Base-by-base conservation (phyloP, 768 basidiomycete genomes). In the Agrocybe praecox region DNA sequence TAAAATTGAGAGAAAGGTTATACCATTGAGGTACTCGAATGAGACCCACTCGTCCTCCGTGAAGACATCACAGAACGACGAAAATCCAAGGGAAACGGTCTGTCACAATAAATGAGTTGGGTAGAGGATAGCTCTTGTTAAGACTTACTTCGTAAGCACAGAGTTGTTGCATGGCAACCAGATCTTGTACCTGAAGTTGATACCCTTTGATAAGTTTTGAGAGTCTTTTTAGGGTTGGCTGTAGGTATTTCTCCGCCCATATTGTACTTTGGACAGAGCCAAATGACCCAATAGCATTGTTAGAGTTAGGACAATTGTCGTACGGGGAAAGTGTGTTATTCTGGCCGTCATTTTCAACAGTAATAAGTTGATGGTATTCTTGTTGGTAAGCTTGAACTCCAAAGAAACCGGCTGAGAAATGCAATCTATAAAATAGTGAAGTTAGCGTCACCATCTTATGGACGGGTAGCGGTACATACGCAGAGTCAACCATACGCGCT, bases 11-110 rank as follows among this genome's bases (percentile, higher is more conserved):
- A 40, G 15, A 29, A 32, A 49, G 22, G 14, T 29, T 29, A 29
- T 52, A 74, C 75, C 73, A 52, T 64, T 64, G 15, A 81, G 75
- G 55, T 94, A 92, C 61, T 88, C 84, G 65, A 84, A 92, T 0
- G 86, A 86, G 63, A 86, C 80, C 91, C 90, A 94, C 66, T 93
- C 92, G 29, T 87, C 84, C 63, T 89, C 80, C 0, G 89, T 90
- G 69, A 94, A 94, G 14, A 93, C 69, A 43, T 80, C 82, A 59
- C 91, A 94, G 68, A 92, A 94, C 40, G 78, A 74, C 10, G 90
- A 91, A 64, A 85, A 91, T 0, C 89, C 90, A 6, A 92, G 82
- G 0, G 89, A 81, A 45, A 92, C 90, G 24, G 91, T 90, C 86
- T 90, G 49, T n/a, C 36, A 11, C 26, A 42, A 4, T 56, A 26